Evolutionary conservation across 306 rosid genomes (phyloP), one percentile per base, ranked within the genome.

Genomic region (Castanea mollissima): DNA sequence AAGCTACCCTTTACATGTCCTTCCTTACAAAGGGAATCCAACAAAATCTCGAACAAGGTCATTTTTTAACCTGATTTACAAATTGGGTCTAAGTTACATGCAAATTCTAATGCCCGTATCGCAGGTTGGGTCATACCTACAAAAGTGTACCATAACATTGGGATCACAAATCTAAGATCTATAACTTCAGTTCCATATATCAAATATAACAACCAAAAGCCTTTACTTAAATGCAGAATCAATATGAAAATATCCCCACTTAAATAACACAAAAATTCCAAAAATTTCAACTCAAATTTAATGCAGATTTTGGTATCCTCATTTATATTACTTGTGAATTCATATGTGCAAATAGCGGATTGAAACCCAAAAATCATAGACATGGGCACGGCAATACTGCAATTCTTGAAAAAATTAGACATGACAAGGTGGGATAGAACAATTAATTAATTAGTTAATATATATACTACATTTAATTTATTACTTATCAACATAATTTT

Each of bases 1-100:
- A 78, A 64, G 89, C 89, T 80, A 21, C 81, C 3, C 82, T 87
- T 85, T 27, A 83, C 86, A 46, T 76, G 79, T 21, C 89, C 99
- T 85, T 95, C 98, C 87, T 92, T 95, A 81, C 94, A 92, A 74
- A 95, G 91, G 20, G 98, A 89, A 84, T 92, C 99, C 85, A 92
- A 81, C 86, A 95, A 85, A 76, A 90, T 84, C 85, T 87, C 93
- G 80, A 91, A 89, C 83, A 95, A 87, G 13, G 85, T 89, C 80
- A 75, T 83, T 65, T 89, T 94, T 51, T 92, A 83, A 49, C 16
- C 80, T 0, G 87, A 82, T 77, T 73, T 82, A 79, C 80, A 59
- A 75, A 91, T 49, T 38, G 86, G 64, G 74, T 76, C 80, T 19
- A 77, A 79, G 64, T 73, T 79, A 74, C 84, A 76, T 4, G 89